Evolutionary conservation across 1,284 basidiomycete species (phyloP), one percentile per base, ranked within the genome.

Genomic region (Tylopilus sp.): DNA sequence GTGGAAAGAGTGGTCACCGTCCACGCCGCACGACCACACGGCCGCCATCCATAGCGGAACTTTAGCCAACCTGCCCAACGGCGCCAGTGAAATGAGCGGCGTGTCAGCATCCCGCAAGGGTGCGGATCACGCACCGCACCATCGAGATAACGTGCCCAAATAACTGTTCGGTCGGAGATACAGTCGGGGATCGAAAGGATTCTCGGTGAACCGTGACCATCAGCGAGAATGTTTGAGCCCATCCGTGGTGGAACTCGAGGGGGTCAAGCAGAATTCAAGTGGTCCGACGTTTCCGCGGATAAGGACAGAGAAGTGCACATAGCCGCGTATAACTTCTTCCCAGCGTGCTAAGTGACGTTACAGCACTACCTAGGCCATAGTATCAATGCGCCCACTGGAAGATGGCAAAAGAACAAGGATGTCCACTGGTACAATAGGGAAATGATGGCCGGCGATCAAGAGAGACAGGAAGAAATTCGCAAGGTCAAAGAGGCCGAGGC

Each of bases 351-450:
- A 59, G 35, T 21, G 16, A 43, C 36, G 15, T 44, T 34, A 53
- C 66, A 93, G 84, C 86, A 94, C 67, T 95, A 95, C 65, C 82
- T 96, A 2, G 92, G 92, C 5, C 88, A 92, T 61, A 92, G 91
- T 54, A 84, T 95, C 69, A 93, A 95, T 60, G 92, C 92, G 1
- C 92, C 92, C 0, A 90, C 89, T 2, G 92, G 93, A 4, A 76
- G 93, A 54, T 96, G 92, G 92, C 92, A 96, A 70, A 94, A 93
- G 72, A 91, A 92, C 72, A 92, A 94, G 65, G 92, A 96, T 60
- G 73, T 96, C 16, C 92, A 96, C 64, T 96, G 92, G 92, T 96
- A 96, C 64, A 80, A 73, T 54, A 82, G 92, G 30, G 89, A 93
- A 2, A 36, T 60, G 11, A 58, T 68, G 0, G 55, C 66, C 7